Base-by-base conservation (phyloP, 2,329 filamentous ascomycete species). In the Alternaria dauci region DNA sequence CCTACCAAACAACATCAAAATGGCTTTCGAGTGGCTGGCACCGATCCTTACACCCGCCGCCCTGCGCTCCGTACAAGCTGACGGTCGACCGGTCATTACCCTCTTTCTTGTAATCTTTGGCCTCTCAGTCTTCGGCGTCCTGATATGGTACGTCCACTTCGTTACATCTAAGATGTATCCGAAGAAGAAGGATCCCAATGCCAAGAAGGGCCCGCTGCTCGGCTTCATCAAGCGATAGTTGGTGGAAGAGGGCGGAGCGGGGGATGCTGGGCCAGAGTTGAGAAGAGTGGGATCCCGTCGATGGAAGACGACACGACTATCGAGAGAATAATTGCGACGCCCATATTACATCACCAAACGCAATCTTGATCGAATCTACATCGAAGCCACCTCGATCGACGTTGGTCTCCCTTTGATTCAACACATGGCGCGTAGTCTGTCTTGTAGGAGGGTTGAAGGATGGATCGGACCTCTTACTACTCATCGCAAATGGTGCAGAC, bases 31-130 rank as follows among this genome's bases (percentile, higher is more conserved):
- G 8, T 75, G 68, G 55, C 72, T 75, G 48, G 71, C 72, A 48
- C 72, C 72, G 11, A 73, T 75, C n/a, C 71, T 72, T 32, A 75
- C 72, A 18, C 72, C 72, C 4, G 62, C 70, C 25, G 72, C 72
- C n/a, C 62, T 75, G 38, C 72, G 72, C 55, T 73, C 70, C 30
- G 71, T 75, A n/a, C 66, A 75, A 58, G 71, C 71, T 32, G 72
- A 94, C 76, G 90, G 91, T 11, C 90, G 94, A 3, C 95, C 94
- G 16, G 93, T 98, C 70, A 87, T 97, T 68, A 90, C 90, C 18
- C 96, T 93, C 0, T 80, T 92, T 59, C 94, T 98, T 79, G 87
- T 94, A 50, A 81, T 97, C 58, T 85, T 88, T 62, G 92, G 93
- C 46, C 84, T 97, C 11, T 61, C 63, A 8, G 47, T 63, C 5